Evolutionary conservation across 306 rosid species (phyloP).

Genomic region (Spatholobus suberectus): DNA sequence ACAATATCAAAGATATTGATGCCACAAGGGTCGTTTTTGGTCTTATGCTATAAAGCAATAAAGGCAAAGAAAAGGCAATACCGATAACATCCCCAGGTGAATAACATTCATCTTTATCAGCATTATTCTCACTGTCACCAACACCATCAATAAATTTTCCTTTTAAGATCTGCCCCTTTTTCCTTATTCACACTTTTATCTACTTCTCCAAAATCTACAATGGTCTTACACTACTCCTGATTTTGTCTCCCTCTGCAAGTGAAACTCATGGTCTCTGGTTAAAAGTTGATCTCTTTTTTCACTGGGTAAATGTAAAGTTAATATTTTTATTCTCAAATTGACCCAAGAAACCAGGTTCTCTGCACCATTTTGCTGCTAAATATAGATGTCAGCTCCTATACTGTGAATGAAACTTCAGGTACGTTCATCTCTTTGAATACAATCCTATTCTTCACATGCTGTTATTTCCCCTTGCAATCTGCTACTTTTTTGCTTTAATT

Average conservation of each 20-base stretch:
- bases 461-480: slow-evolving; percentile 3
- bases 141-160: neutral
- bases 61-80: neutral
- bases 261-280: neutral
- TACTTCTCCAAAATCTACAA: neutral
- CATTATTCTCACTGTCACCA: neutral
- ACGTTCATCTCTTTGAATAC: neutral
- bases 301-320: slow-evolving; percentile 13
- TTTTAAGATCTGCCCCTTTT: slow-evolving; percentile 6
- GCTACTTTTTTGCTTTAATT: slow-evolving; percentile 13
- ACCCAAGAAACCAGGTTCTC: neutral
- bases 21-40: neutral
- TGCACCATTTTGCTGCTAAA: slow-evolving; percentile 8
- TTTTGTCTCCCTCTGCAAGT: neutral
- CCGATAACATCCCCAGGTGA: neutral
- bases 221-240: neutral
- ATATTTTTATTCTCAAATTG: neutral
- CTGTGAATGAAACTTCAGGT: neutral
- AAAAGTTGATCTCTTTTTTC: neutral
- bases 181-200: neutral
- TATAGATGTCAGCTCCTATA: neutral
- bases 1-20: neutral
- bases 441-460: neutral
- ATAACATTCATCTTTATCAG: neutral
- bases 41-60: neutral